Evolutionary conservation across 768 basidiomycete species (phyloP).

Genomic region (Melanogaster broomeanus): DNA sequence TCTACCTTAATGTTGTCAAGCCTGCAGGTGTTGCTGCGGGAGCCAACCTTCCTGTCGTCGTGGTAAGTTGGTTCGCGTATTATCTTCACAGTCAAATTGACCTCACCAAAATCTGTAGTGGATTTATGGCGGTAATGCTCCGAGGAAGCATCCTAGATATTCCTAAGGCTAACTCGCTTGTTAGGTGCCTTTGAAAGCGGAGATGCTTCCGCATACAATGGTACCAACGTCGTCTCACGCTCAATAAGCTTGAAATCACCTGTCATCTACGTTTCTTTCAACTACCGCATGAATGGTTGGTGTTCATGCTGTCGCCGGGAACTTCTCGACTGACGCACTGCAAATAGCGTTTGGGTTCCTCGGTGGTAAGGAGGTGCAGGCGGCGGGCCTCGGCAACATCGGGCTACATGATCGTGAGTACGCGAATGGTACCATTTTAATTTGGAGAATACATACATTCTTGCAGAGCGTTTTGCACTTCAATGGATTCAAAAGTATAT

Average conservation of each 20-base stretch:
- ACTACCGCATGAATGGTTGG: constrained; percentile 25
- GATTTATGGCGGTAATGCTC: constrained; percentile 10
- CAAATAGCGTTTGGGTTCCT: constrained; percentile 30
- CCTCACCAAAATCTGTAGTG: background rate
- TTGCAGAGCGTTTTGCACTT: constrained; percentile 36
- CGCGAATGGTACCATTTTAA: background rate
- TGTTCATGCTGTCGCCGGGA: background rate
- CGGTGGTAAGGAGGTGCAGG: constrained; percentile 27
- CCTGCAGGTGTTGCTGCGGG: constrained; percentile 13
- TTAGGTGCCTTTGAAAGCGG: constrained; percentile 17
- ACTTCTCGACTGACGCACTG: background rate
- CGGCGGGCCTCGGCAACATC: constrained; percentile 33
- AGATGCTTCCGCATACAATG: constrained; percentile 16
- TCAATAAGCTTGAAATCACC: constrained; percentile 19
- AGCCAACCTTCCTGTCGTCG: constrained; percentile 21
- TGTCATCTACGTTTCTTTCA: constrained; percentile 20
- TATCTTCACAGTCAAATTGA: background rate
- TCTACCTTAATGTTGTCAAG: constrained; percentile 23
- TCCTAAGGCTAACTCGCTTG: background rate
- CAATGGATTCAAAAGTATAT: constrained; percentile 47
- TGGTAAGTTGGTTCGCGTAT: constrained; percentile 8
- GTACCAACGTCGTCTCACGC: constrained; percentile 18
- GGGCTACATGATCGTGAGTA: constrained; percentile 39
- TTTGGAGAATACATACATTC: background rate
- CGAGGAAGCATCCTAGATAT: background rate